These are phyloP conservation scores for Lentinus tigrinus DNA, from an alignment of 768 basidiomycete genomes.

Conservation along the genomic window DNA sequence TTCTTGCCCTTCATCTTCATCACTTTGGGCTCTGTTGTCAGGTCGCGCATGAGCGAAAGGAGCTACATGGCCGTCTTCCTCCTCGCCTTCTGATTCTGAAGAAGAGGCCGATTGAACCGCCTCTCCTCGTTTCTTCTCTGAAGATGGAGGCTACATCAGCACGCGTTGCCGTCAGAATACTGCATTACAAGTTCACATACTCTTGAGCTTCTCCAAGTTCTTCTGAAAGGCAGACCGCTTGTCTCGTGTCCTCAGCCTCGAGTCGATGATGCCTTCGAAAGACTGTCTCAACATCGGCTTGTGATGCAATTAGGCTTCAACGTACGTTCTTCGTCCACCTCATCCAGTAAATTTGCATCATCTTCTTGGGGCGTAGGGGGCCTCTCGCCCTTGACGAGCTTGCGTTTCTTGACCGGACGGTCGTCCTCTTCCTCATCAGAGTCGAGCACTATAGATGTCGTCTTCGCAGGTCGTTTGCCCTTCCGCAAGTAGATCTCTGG, in stretches of 20 bases:
- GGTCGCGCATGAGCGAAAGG: constrained; percentile 25
- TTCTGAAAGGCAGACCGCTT: constrained; percentile 61
- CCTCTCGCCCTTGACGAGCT: constrained; percentile 42
- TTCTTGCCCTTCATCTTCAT: constrained; percentile 31
- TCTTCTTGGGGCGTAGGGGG: constrained; percentile 41
- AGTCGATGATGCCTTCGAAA: constrained; percentile 56
- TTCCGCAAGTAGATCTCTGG: constrained; percentile 19
- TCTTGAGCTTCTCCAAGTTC: constrained; percentile 64
- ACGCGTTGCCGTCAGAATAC: neutral
- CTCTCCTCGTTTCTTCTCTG: constrained; percentile 47
- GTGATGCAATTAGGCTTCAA: neutral
- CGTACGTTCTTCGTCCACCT: constrained; percentile 58
- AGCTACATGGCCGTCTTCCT: constrained; percentile 19
- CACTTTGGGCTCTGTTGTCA: constrained; percentile 21
- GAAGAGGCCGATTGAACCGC: constrained; percentile 28
- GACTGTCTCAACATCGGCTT: neutral
- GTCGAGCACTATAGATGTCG: constrained; percentile 20
- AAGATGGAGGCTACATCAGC: neutral
- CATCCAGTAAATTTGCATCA: constrained; percentile 44
- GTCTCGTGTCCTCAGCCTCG: constrained; percentile 58
- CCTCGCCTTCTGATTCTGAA: constrained; percentile 27
- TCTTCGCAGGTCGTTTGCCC: constrained; percentile 20
- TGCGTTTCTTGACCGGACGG: constrained; percentile 33
- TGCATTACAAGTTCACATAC: constrained; percentile 38
- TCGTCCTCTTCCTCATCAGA: constrained; percentile 37